A percentile compares a stretch with the other conserved stretches of the same genome.
Conservation (phyloP, 225 moss, liverwort and hornwort genomes). For the Neckera pumila region DNA sequence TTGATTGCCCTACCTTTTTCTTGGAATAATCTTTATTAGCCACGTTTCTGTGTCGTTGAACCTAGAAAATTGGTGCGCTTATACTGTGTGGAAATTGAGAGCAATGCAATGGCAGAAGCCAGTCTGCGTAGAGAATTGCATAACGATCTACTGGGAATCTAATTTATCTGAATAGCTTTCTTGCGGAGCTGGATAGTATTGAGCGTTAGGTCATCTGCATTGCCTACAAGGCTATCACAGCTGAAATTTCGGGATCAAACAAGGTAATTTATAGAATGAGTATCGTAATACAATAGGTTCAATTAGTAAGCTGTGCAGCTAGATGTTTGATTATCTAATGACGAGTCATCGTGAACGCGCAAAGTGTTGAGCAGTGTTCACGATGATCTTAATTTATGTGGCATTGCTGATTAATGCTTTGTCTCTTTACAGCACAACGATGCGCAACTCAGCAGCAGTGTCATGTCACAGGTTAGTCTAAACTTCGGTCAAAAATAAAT, state of each 20-base stretch:
- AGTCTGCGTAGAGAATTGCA: not conserved
- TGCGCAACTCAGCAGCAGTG: slow-evolving; percentile 96
- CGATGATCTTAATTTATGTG: not conserved
- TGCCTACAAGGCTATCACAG: not conserved
- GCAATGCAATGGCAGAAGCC: not conserved
- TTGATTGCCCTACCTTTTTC: not conserved
- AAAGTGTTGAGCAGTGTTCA: not conserved
- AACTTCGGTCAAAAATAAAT: not conserved
- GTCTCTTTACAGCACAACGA: slow-evolving; percentile 68
- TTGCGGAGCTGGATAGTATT: not conserved
- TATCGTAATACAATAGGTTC: not conserved
- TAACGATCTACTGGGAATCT: not conserved
- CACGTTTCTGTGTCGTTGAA: not conserved
- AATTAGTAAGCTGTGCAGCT: not conserved
- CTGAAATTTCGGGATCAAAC: not conserved
- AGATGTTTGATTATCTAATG: not conserved
- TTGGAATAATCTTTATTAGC: not conserved
- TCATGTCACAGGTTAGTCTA: slow-evolving; percentile 87
- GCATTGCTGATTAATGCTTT: not conserved
- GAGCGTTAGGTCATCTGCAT: not conserved
- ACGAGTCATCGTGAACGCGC: not conserved
- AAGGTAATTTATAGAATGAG: not conserved
- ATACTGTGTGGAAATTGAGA: not conserved
- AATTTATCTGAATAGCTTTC: not conserved
- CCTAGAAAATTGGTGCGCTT: not conserved